Evolutionary conservation across 768 basidiomycete genomes (phyloP).

Genomic region (Multifurca ochricompacta): DNA sequence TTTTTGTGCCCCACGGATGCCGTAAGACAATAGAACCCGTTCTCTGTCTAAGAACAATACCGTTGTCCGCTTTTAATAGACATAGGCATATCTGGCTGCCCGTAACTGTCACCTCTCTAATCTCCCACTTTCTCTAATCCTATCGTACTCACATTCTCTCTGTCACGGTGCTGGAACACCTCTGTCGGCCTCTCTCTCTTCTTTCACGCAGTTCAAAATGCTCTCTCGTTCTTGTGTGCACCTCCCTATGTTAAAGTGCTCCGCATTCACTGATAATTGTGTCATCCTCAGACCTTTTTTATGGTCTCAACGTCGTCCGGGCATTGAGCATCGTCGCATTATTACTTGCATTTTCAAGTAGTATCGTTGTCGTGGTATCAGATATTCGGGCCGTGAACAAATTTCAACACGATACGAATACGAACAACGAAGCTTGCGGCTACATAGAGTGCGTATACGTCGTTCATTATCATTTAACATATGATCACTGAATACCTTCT

Average conservation of each 20-base stretch:
- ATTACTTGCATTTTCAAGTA: constrained; percentile 73
- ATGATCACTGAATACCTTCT: background rate
- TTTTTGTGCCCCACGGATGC: too few species aligned
- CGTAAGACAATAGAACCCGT: too few species aligned
- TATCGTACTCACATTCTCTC: background rate
- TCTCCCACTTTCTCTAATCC: background rate
- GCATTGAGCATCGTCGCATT: constrained; percentile 72
- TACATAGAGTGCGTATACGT: constrained; percentile 16
- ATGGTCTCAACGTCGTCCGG: constrained; percentile 73
- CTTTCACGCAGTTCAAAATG: constrained; percentile 8
- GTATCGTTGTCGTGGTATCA: constrained; percentile 61
- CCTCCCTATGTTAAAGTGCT: background rate
- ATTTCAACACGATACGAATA: constrained; percentile 32
- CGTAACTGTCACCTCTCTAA: background rate
- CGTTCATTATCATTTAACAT: background rate
- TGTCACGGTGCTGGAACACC: constrained; percentile 20
- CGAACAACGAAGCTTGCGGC: constrained; percentile 34
- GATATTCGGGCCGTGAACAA: constrained; percentile 72
- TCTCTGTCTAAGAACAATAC: background rate
- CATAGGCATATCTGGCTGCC: too few species aligned
- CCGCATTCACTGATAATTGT: background rate
- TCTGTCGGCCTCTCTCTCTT: too few species aligned
- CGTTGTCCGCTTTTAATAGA: background rate
- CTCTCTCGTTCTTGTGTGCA: constrained; percentile 9
- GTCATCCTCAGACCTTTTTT: constrained; percentile 46